Evolutionary conservation across 345 rosid genomes (phyloP).

Genomic region (Citrus reticulata): DNA sequence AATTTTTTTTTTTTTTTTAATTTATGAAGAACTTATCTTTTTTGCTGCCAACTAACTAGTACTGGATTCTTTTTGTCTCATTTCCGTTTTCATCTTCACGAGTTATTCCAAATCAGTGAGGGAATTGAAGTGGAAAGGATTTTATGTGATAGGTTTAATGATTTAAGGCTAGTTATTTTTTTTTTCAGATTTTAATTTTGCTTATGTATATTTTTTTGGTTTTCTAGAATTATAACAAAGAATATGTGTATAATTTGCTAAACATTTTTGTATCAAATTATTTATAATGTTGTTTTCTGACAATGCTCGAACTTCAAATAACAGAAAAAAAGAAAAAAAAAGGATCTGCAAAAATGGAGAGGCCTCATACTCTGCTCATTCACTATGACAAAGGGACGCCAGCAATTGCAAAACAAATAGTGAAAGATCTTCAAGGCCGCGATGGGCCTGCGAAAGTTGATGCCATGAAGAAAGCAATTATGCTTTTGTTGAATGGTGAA

Average conservation of each 20-base stretch:
- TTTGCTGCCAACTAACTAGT: neutral
- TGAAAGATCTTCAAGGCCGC: conserved; percentile 85
- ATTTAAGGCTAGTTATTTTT: no score
- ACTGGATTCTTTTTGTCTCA: neutral
- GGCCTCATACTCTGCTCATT: conserved; percentile 65
- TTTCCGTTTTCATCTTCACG: neutral
- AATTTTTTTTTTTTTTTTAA: neutral
- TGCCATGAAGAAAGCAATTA: conserved; percentile 84
- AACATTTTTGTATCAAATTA: neutral
- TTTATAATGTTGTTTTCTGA: neutral
- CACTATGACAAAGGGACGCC: conserved; percentile 84
- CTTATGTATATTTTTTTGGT: neutral
- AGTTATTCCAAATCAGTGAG: neutral
- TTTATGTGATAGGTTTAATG: neutral
- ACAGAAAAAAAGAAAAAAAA: neutral
- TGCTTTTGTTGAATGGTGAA: conserved; percentile 89
- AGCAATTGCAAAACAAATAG: conserved; percentile 79
- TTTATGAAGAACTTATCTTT: no score
- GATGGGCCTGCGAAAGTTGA: conserved; percentile 62
- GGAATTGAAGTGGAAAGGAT: neutral
- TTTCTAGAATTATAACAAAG: neutral
- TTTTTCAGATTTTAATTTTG: no score
- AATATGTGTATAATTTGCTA: neutral
- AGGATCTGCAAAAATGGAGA: conserved; percentile 56
- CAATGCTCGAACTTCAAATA: neutral